phyloP scores from a whole-genome alignment of 306 rosid genomes.

The Rosa persica region DNA sequence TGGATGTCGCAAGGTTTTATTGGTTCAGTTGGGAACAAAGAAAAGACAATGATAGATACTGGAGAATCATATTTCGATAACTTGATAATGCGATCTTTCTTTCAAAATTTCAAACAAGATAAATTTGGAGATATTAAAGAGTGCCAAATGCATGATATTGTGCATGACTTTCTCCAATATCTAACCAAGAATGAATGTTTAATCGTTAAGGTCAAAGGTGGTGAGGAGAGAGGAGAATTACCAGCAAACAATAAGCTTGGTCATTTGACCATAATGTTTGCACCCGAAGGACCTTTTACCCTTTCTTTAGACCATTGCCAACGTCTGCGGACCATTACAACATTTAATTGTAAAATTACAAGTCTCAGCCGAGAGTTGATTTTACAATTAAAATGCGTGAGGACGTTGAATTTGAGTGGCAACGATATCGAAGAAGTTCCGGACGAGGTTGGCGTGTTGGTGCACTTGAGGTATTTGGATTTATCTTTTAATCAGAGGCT shows the following conservation, averaged over 20 bases:
- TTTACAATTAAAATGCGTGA: not conserved
- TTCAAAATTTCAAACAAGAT: not conserved
- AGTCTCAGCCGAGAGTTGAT: not conserved
- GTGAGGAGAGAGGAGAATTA: not conserved
- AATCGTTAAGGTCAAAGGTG: not conserved
- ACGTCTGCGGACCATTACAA: not conserved
- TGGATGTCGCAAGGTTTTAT: not conserved
- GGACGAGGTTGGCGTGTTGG: not conserved
- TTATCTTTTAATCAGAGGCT: not conserved
- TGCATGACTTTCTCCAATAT: not conserved
- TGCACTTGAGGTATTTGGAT: not conserved
- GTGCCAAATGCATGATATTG: not conserved
- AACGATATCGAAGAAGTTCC: not conserved
- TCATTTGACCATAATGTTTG: not conserved
- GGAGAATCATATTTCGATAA: not conserved
- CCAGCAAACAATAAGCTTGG: not conserved
- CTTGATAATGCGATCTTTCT: not conserved
- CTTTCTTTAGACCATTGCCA: not conserved
- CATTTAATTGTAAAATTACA: accelerated
- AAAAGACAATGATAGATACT: not conserved
- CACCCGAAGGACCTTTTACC: not conserved
- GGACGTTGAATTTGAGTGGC: not conserved
- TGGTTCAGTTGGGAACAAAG: not conserved
- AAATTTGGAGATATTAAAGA: accelerated
- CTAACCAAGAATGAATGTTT: not conserved